Conservation (phyloP, 305 asterid species). For the Solanum aculeatissimum region DNA sequence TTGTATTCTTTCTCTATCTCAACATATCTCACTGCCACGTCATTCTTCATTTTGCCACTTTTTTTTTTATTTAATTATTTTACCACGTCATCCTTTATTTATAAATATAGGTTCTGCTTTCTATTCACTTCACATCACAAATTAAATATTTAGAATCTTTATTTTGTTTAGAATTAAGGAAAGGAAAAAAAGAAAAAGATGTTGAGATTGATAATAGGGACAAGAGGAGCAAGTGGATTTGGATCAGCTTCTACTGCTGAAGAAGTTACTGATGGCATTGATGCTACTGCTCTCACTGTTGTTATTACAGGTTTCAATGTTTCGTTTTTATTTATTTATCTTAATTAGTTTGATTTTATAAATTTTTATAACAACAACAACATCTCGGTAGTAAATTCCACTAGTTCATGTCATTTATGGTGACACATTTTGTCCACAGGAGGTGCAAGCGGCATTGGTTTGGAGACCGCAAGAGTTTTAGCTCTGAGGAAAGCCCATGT, state of each 20-base stretch:
- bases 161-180: not conserved
- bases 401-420: no score
- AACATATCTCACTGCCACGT: not conserved
- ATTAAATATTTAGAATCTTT: not conserved
- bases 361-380: no score
- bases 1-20: not conserved
- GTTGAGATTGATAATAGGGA: slow-evolving; percentile 70
- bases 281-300: slow-evolving; percentile 21
- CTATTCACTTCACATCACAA: not conserved
- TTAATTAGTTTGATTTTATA: not conserved
- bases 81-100: not conserved
- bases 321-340: not conserved
- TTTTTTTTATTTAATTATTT: not conserved
- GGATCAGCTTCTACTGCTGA: slow-evolving; percentile 69
- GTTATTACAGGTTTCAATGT: slow-evolving; percentile 19
- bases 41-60: not conserved
- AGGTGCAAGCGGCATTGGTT: slow-evolving; percentile 83
- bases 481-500: slow-evolving; percentile 59
- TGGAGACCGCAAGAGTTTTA: slow-evolving; percentile 72
- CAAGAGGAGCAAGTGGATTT: slow-evolving; percentile 67
- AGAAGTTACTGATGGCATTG: slow-evolving; percentile 24
- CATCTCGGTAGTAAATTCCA: no score
- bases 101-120: not conserved
- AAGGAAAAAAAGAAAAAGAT: slow-evolving; percentile 14
- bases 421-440: slow-evolving; percentile 23